These are phyloP conservation scores for Ophiostoma montium DNA, from an alignment of 2,329 filamentous ascomycete genomes.

Conservation along the genomic window DNA sequence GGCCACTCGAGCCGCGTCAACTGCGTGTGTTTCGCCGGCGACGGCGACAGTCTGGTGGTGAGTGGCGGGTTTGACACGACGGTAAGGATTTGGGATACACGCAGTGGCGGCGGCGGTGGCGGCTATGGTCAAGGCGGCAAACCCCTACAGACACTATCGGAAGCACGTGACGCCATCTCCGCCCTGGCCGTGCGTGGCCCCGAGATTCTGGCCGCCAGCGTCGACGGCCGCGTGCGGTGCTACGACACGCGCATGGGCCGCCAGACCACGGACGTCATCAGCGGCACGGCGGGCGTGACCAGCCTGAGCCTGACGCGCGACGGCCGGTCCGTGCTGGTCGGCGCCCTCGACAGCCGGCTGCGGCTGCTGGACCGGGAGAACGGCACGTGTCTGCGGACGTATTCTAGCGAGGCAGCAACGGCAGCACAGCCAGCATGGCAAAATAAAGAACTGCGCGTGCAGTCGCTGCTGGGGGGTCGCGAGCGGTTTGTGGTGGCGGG, in stretches of 20 bases:
- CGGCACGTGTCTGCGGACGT: conserved; percentile 61
- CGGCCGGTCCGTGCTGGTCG: conserved; percentile 59
- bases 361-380: conserved; percentile 67
- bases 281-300: conserved; percentile 47
- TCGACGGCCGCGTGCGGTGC: conserved; percentile 66
- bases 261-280: conserved; percentile 56
- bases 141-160: conserved; percentile 57
- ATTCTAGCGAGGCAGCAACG: conserved; percentile 31
- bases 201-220: conserved; percentile 60
- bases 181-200: conserved; percentile 32
- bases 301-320: conserved; percentile 58
- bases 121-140: conserved; percentile 21
- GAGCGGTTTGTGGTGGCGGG: conserved; percentile 71
- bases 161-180: conserved; percentile 57
- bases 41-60: conserved; percentile 57
- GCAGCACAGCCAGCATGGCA: conserved; percentile 21
- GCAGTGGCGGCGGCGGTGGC: conserved; percentile 27
- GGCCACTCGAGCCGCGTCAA: conserved; percentile 63
- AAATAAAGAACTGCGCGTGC: conserved; percentile 61
- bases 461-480: conserved; percentile 58
- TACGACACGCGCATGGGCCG: conserved; percentile 75
- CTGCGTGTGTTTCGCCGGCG: conserved; percentile 63
- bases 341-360: conserved; percentile 60
- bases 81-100: conserved; percentile 63
- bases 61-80: conserved; percentile 63